Conservation (phyloP, 179 eudicot genomes). For the Silene coronaria region DNA sequence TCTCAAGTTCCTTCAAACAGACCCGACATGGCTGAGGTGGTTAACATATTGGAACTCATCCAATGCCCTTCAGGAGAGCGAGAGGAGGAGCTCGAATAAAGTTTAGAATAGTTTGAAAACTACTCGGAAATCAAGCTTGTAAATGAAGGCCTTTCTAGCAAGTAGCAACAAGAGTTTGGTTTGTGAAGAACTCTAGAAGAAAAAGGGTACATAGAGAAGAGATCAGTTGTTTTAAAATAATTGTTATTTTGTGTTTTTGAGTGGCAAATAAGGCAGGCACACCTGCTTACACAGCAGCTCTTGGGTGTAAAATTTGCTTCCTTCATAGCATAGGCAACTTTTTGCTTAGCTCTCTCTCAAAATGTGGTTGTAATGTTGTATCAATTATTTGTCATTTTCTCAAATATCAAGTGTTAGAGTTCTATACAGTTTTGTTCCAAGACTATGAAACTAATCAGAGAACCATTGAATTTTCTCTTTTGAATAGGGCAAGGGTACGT, state of each 20-base stretch:
- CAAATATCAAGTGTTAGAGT: background rate
- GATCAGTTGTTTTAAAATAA: conserved; percentile 12
- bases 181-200: conserved; percentile 19
- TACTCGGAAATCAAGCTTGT: conserved; percentile 24
- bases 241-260: background rate
- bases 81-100: conserved; percentile 47
- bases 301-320: background rate
- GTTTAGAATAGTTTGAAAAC: conserved; percentile 20
- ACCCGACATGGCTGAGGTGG: conserved; percentile 84
- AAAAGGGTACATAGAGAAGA: conserved; percentile 28
- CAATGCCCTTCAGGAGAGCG: conserved; percentile 51
- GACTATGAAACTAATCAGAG: no score
- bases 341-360: background rate
- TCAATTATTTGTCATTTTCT: background rate
- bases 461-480: no score
- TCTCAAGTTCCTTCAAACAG: conserved; percentile 92
- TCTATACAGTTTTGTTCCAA: no score
- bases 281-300: background rate
- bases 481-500: no score
- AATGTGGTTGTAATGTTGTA: background rate
- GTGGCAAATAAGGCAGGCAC: background rate
- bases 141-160: conserved; percentile 28
- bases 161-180: conserved; percentile 20
- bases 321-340: background rate
- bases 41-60: conserved; percentile 69